Conservation (phyloP, 495 filamentous ascomycete species). For the Penicillium simplicissimum region DNA sequence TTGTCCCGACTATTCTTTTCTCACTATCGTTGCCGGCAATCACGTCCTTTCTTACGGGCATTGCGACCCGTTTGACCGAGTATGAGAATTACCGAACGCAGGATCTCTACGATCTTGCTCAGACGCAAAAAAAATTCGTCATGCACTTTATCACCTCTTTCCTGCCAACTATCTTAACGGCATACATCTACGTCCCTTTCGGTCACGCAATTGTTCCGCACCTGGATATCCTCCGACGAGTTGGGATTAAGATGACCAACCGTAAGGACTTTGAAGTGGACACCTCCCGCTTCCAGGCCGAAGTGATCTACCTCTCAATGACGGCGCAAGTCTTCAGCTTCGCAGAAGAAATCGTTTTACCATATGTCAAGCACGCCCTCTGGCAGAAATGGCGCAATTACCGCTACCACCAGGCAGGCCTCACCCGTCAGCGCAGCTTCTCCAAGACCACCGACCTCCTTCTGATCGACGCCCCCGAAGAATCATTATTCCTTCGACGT, state of each 20-base stretch:
- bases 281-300: slow-evolving; percentile 75
- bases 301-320: slow-evolving; percentile 93
- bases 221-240: slow-evolving; percentile 70
- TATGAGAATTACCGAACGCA: slow-evolving; percentile 90
- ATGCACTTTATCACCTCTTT: slow-evolving; percentile 97
- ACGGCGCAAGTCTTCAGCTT: slow-evolving; percentile 90
- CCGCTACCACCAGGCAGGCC: slow-evolving; percentile 19
- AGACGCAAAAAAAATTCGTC: slow-evolving; percentile 88
- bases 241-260: slow-evolving; percentile 26
- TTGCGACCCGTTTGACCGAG: slow-evolving; percentile 77
- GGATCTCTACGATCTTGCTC: slow-evolving; percentile 74
- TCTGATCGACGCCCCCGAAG: slow-evolving; percentile 60
- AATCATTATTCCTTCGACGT: slow-evolving; percentile 71
- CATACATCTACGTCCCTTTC: slow-evolving; percentile 96
- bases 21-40: slow-evolving; percentile 76
- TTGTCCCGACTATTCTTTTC: slow-evolving; percentile 81
- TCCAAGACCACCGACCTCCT: slow-evolving; percentile 34
- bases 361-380: slow-evolving; percentile 69
- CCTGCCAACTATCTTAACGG: slow-evolving; percentile 85
- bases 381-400: slow-evolving; percentile 44
- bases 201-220: slow-evolving; percentile 79
- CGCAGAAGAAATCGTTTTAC: slow-evolving; percentile 80
- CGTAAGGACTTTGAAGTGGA: slow-evolving; percentile 68
- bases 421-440: slow-evolving; percentile 22
- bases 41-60: slow-evolving; percentile 65